Evolutionary conservation across 176 grass and related monocot genomes (phyloP).

Genomic region (Poa pratensis): DNA sequence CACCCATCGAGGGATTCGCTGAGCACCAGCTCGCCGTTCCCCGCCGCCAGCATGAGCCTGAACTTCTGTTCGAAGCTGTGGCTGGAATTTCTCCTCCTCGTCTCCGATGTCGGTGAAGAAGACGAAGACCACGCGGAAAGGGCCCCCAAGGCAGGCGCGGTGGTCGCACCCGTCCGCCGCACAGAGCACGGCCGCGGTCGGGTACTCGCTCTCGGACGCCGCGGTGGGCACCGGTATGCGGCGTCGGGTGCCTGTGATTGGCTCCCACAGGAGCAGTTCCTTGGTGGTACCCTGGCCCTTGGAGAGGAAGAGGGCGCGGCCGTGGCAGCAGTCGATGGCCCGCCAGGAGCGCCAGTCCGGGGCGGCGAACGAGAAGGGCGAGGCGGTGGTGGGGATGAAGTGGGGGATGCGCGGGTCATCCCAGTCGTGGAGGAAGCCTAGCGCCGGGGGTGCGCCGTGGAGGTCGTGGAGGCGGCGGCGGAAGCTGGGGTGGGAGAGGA

Average conservation of each 20-base stretch:
- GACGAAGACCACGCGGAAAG: background rate
- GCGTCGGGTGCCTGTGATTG: background rate
- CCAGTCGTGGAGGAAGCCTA: background rate
- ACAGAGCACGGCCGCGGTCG: slow-evolving; percentile 11
- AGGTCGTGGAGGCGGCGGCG: background rate
- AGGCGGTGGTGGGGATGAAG: slow-evolving; percentile 5
- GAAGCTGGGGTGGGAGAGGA: background rate
- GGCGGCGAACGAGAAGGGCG: background rate
- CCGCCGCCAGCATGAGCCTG: background rate
- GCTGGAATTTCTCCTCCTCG: background rate
- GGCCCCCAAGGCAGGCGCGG: background rate
- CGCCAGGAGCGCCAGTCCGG: background rate
- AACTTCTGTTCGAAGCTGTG: background rate
- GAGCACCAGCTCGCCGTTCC: background rate
- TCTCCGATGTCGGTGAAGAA: background rate
- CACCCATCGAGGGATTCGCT: background rate
- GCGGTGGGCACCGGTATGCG: background rate
- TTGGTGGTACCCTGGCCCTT: background rate
- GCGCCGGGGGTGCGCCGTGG: background rate
- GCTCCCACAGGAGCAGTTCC: slow-evolving; percentile 5
- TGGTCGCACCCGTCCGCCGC: background rate
- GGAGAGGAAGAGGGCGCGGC: slow-evolving; percentile 17
- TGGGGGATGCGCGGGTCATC: background rate
- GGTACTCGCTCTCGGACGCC: background rate
- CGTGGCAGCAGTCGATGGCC: slow-evolving; percentile 19